Base-by-base conservation (phyloP, 2,329 filamentous ascomycete genomes). In the Cordyceps cicadae region DNA sequence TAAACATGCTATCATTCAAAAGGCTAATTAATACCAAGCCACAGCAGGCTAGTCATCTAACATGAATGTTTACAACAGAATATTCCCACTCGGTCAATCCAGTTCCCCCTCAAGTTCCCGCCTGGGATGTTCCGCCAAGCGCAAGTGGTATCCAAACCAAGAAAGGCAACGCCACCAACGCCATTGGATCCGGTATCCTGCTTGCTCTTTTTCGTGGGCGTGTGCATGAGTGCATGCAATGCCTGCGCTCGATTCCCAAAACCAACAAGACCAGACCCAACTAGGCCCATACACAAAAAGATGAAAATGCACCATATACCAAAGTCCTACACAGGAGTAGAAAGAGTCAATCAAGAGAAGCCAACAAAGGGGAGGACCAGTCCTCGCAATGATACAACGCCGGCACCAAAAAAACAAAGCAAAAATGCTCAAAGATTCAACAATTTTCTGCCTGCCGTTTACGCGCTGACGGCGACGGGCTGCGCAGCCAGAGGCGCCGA, bases 391-490 rank as follows among this genome's bases (percentile, higher is more conserved):
- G 45, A 56, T 50, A 24, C 50, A 62, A 59, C 60, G 60, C 60
- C 60, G 50, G 19, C 17, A 34, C 19, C 19, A 9, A 37, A 52
- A 61, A 56, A 34, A 54, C 24, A 61, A 56, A 34, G 50, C 24
- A 54, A 59, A 29, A 55, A 52, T 58, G 24, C 34, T 17, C 32
- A 51, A 48, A 57, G 19, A 39, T 29, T 14, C 21, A 54, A 54
- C 50, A 57, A 37, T 41, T 41, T 49, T 24, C 37, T 48, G 45
- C 39, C 54, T 19, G 21, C 34, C 19, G 5, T 62, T 39, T 60
- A 68, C 34, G 67, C 66, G 54, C 66, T 68, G 50, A 68, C 64
- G 17, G 71, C 70, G 24, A 70, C 69, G 24, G 66, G 63, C 49
- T 60, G 62, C 9, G 61, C 51, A 43, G 54, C 60, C 9, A 52